Base-by-base conservation (phyloP, 345 rosid genomes). In the Eucalyptus marginata region DNA sequence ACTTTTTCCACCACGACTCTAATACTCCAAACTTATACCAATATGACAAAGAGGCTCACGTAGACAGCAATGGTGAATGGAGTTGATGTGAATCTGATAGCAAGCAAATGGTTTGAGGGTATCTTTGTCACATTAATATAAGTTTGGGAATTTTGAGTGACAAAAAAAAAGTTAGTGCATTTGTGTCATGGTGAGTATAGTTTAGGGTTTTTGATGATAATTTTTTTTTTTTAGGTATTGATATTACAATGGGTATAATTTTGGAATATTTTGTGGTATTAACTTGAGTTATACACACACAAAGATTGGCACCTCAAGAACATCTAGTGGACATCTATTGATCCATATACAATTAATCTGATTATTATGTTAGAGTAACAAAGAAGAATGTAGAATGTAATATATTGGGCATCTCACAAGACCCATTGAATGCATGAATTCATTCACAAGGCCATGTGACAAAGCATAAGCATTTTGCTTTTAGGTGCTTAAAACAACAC, bases 271-370 rank as follows among this genome's bases (percentile, higher is more conserved):
- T n/a, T 29, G 5, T 29, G 71, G 9, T 13, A 64, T 64, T 64
- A n/a, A 64, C 20, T 3, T 0, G 10, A 14, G 18, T 7, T n/a
- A n/a, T 64, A 29, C 4, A 14, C 71, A 25, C 15, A 64, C 3
- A 29, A 2, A 64, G 4, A 64, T 64, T 7, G 36, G 76, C 76
- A 64, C 15, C 16, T 64, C 6, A 15, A 7, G 36, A 64, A 64
- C 40, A n/a, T 64, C 36, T n/a, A 15, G 40, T n/a, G 76, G 76
- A 64, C 40, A n/a, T n/a, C 18, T 14, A n/a, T n/a, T 64, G 36
- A 64, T 7, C 76, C 36, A 14, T n/a, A 13, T n/a, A n/a, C 31
- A 64, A 64, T 7, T 33, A 14, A 64, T 64, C 18, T 16, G 40
- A n/a, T n/a, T 64, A 14, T 64, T 64, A n/a, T 64, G 76, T n/a